A percentile compares a stretch with the other conserved stretches of the same genome.
Conservation (phyloP, 163 green algal genomes). For the Smithsoniella earleae region DNA sequence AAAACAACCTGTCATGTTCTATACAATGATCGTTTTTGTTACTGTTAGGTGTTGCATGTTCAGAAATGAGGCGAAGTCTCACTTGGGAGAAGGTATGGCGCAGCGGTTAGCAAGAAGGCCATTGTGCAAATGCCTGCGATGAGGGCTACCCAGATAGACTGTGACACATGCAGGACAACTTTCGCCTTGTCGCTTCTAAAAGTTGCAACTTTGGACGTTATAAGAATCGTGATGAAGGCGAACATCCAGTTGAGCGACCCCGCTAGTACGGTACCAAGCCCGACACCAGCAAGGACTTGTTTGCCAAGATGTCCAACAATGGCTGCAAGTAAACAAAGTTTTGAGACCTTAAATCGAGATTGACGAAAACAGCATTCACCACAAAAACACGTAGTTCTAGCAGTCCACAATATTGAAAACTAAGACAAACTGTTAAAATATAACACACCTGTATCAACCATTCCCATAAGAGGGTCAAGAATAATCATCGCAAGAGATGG, state of each 20-base stretch:
- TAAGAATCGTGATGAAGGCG: conserved; percentile 14
- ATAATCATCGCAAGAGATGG: neutral
- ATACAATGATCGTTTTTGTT: neutral
- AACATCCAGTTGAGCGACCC: conserved; percentile 26
- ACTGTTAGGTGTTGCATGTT: too few species aligned
- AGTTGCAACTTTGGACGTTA: neutral
- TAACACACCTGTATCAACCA: conserved; percentile 3
- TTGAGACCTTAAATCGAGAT: too few species aligned
- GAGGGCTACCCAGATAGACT: conserved; percentile 7
- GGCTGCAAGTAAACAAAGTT: neutral
- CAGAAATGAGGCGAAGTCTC: too few species aligned
- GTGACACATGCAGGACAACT: neutral
- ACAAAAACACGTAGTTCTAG: too few species aligned
- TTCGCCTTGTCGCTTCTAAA: neutral
- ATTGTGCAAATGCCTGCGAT: neutral
- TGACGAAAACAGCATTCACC: too few species aligned
- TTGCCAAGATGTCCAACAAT: conserved; percentile 22
- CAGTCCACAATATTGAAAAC: neutral
- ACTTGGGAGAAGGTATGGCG: neutral
- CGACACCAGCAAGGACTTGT: conserved; percentile 20
- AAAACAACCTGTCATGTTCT: neutral
- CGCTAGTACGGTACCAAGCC: neutral
- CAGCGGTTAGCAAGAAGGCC: neutral
- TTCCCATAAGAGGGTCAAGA: conserved; percentile 20
- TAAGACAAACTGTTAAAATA: neutral